Percentiles rank a stretch among this genome's conserved stretches.
These are phyloP conservation scores for Aspergillus texensis DNA, from an alignment of 2,329 filamentous ascomycete genomes.

Conservation along the genomic window DNA sequence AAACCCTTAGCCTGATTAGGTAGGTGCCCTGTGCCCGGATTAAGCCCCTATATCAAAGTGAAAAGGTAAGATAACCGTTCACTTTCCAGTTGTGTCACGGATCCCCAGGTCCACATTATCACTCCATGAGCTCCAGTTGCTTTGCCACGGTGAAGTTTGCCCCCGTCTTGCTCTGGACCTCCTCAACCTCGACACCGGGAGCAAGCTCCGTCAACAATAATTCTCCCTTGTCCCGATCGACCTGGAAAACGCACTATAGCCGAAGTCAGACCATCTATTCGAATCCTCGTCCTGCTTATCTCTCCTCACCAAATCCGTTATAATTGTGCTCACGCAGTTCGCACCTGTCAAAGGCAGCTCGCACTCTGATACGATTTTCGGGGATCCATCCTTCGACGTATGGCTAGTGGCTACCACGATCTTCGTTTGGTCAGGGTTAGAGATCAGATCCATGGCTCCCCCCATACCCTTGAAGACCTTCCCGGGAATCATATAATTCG, in stretches of 20 bases:
- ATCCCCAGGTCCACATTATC: background rate
- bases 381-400: constrained; percentile 67
- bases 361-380: constrained; percentile 68
- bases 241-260: constrained; percentile 71
- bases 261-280: background rate
- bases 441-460: constrained; percentile 73
- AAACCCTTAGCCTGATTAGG: too few relatives aligned
- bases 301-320: constrained; percentile 68
- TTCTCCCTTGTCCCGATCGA: constrained; percentile 62
- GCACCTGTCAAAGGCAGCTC: constrained; percentile 67
- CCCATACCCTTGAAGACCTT: constrained; percentile 89
- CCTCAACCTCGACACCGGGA: constrained; percentile 68
- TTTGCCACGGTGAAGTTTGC: constrained; percentile 67
- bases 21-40: too few relatives aligned
- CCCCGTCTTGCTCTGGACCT: constrained; percentile 70
- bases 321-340: constrained; percentile 70
- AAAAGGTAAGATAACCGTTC: background rate
- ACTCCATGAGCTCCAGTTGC: constrained; percentile 56
- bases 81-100: background rate
- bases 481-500: constrained; percentile 89
- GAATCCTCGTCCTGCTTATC: background rate
- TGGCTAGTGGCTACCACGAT: constrained; percentile 73
- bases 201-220: constrained; percentile 66
- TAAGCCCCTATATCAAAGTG: background rate
- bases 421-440: constrained; percentile 71